These are phyloP conservation scores for Panus rudis DNA, from an alignment of 768 basidiomycete genomes.

Conservation along the genomic window DNA sequence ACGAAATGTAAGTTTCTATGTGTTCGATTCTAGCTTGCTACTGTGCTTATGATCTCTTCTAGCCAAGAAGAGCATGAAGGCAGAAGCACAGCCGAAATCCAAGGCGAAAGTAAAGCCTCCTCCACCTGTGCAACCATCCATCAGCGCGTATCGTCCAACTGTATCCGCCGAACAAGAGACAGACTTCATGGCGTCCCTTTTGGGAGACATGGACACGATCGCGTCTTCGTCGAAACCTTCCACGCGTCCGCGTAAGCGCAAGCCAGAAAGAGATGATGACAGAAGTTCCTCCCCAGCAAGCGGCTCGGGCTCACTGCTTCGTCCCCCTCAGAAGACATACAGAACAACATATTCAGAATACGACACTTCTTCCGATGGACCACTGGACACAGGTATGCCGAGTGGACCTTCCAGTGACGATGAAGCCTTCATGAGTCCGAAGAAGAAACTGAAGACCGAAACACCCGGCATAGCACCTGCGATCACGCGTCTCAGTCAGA, in stretches of 20 bases:
- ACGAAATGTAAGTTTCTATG: conserved; percentile 20
- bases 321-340: conserved; percentile 15
- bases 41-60: neutral
- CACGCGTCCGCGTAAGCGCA: conserved; percentile 54
- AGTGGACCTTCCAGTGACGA: conserved; percentile 50
- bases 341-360: conserved; percentile 9
- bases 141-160: conserved; percentile 74
- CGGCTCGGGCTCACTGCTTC: too few species aligned
- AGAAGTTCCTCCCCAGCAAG: conserved; percentile 17
- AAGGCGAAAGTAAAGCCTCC: conserved; percentile 43
- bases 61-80: conserved; percentile 37
- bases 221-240: conserved; percentile 33
- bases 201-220: conserved; percentile 62
- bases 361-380: conserved; percentile 25
- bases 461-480: conserved; percentile 44
- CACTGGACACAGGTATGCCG: conserved; percentile 20
- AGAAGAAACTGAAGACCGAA: conserved; percentile 53
- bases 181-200: conserved; percentile 81
- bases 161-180: conserved; percentile 75
- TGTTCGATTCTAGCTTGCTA: neutral
- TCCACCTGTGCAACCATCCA: conserved; percentile 49
- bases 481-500: conserved; percentile 46
- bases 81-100: conserved; percentile 32
- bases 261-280: conserved; percentile 41
- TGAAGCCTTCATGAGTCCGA: conserved; percentile 50